These are phyloP conservation scores for Botrytis sinoallii DNA, from an alignment of 2,329 filamentous ascomycete genomes.

Conservation along the genomic window DNA sequence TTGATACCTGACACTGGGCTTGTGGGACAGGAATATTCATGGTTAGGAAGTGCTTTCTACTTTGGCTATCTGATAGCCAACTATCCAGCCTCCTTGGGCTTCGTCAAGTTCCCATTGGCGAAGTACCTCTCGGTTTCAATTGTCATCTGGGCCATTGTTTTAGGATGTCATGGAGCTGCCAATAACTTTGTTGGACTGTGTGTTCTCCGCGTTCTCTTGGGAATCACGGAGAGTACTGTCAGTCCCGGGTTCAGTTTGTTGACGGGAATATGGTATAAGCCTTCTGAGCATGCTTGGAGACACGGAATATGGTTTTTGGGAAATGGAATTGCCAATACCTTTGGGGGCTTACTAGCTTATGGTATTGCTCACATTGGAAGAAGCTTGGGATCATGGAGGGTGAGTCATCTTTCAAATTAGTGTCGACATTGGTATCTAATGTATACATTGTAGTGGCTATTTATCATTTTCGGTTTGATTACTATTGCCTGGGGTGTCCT, in stretches of 20 bases:
- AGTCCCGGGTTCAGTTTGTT: constrained; percentile 38
- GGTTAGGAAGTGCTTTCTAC: constrained; percentile 46
- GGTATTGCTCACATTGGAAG: constrained; percentile 33
- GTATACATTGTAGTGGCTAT: constrained; percentile 18
- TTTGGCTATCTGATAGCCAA: constrained; percentile 38
- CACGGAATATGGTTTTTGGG: constrained; percentile 20
- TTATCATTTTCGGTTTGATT: constrained; percentile 29
- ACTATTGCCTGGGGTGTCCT: constrained; percentile 35
- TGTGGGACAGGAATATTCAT: constrained; percentile 45
- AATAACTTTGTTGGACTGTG: constrained; percentile 28
- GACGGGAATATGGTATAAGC: constrained; percentile 37
- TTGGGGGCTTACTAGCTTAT: constrained; percentile 38
- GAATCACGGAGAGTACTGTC: constrained; percentile 31
- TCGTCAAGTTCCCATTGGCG: constrained; percentile 46
- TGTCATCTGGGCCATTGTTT: constrained; percentile 60
- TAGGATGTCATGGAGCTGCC: constrained; percentile 19
- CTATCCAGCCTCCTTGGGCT: constrained; percentile 23
- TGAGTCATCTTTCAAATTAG: not conserved
- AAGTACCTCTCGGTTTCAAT: constrained; percentile 61
- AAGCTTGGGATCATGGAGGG: constrained; percentile 27
- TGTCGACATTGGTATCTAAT: not conserved
- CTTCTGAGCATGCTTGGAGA: constrained; percentile 20
- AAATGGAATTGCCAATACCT: constrained; percentile 36
- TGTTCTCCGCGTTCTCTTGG: constrained; percentile 33
- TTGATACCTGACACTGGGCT: constrained; percentile 44